Conservation (phyloP, 768 basidiomycete genomes). For the Cystobasidium tubakii region DNA sequence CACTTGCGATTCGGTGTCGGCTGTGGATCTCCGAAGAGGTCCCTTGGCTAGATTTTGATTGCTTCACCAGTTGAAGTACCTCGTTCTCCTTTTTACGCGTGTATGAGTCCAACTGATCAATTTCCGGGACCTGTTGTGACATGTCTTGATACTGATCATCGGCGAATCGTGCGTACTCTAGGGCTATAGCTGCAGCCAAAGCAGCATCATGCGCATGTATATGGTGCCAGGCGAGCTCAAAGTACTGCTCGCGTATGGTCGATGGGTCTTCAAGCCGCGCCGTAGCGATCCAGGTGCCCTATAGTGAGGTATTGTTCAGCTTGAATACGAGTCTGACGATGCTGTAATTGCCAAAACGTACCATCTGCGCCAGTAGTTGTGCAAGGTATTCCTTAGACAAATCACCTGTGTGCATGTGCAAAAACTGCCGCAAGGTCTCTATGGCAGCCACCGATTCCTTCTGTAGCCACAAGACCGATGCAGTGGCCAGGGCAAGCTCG, state of each 20-base stretch:
- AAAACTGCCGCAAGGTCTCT: slow-evolving; percentile 55
- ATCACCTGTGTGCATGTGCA: background rate
- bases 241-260: slow-evolving; percentile 65
- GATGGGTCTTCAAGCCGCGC: slow-evolving; percentile 74
- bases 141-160: slow-evolving; percentile 76
- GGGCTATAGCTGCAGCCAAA: slow-evolving; percentile 53
- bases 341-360: background rate
- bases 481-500: slow-evolving; percentile 46
- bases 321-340: background rate
- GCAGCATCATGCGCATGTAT: slow-evolving; percentile 22
- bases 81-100: slow-evolving; percentile 67
- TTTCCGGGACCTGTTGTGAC: slow-evolving; percentile 61
- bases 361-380: slow-evolving; percentile 56
- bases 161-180: slow-evolving; percentile 79
- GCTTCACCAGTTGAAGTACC: slow-evolving; percentile 53
- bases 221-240: slow-evolving; percentile 57
- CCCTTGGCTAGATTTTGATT: slow-evolving; percentile 46
- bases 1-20: slow-evolving; percentile 48
- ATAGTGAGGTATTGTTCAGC: background rate
- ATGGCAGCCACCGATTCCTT: slow-evolving; percentile 79
- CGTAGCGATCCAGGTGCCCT: slow-evolving; percentile 88
- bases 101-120: slow-evolving; percentile 64
- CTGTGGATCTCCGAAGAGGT: slow-evolving; percentile 52
- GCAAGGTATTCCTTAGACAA: background rate
- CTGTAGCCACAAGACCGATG: slow-evolving; percentile 80